These are phyloP conservation scores for Paragyromitra xinjiangensis DNA, from an alignment of 495 filamentous ascomycete genomes.

Conservation along the genomic window DNA sequence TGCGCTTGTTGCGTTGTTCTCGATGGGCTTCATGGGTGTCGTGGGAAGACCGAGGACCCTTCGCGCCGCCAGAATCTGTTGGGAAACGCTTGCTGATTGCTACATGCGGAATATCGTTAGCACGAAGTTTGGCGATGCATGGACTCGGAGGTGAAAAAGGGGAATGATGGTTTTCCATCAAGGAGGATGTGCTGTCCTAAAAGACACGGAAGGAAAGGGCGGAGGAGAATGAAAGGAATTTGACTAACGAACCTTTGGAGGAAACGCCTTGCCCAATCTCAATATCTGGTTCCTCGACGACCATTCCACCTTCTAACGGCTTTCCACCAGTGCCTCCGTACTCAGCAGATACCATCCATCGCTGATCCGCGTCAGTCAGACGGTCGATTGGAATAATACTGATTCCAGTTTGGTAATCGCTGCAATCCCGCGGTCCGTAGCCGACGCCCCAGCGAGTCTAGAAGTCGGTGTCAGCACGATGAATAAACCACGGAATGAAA, in stretches of 20 bases:
- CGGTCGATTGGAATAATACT: slow-evolving; percentile 91
- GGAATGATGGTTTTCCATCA: neutral
- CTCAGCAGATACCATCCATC: slow-evolving; percentile 96
- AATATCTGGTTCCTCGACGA: slow-evolving; percentile 97
- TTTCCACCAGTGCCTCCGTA: slow-evolving; percentile 91
- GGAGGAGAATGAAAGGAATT: slow-evolving; percentile 6
- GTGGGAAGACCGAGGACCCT: slow-evolving; percentile 56
- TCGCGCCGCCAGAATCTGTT: slow-evolving; percentile 57
- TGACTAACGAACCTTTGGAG: slow-evolving; percentile 68
- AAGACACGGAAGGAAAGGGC: neutral
- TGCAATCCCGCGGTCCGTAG: slow-evolving; percentile 96
- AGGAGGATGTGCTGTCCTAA: slow-evolving; percentile 9
- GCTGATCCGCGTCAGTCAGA: slow-evolving; percentile 92
- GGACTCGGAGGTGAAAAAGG: neutral
- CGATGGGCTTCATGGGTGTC: slow-evolving; percentile 53
- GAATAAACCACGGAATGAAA: slow-evolving; percentile 6
- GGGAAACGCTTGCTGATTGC: slow-evolving; percentile 58
- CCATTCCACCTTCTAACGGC: slow-evolving; percentile 79
- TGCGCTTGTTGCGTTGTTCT: slow-evolving; percentile 52
- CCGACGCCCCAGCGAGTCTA: slow-evolving; percentile 97
- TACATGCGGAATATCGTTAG: slow-evolving; percentile 43
- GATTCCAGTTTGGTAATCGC: slow-evolving; percentile 90
- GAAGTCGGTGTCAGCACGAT: slow-evolving; percentile 50
- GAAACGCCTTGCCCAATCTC: slow-evolving; percentile 97
- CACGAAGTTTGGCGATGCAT: neutral